Percentiles rank a stretch among this genome's conserved stretches.
phyloP scores from a whole-genome alignment of 805 yeast species.

The Ogataea paradorogensis region DNA sequence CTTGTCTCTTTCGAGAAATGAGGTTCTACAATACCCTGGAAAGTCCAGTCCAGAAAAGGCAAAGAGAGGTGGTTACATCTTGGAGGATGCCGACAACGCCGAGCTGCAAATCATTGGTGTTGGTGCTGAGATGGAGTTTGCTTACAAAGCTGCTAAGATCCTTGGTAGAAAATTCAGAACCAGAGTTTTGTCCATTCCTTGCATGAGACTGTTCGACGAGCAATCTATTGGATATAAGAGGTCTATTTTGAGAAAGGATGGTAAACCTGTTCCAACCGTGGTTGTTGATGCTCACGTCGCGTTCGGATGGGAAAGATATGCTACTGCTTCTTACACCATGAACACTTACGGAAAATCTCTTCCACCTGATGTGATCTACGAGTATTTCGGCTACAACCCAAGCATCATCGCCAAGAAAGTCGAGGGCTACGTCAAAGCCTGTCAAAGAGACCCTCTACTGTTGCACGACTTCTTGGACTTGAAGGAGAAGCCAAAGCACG shows the following conservation, averaged over 20 bases:
- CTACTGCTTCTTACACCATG: conserved; percentile 95
- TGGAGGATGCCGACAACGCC: conserved; percentile 57
- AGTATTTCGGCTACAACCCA: conserved; percentile 84
- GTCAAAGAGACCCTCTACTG: conserved; percentile 24
- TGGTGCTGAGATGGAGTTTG: conserved; percentile 89
- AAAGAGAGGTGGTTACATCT: conserved; percentile 88
- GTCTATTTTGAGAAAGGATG: conserved; percentile 83
- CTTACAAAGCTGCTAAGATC: conserved; percentile 77
- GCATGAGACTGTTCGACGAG: conserved; percentile 80
- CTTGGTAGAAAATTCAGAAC: conserved; percentile 61
- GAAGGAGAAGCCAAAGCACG: conserved; percentile 28
- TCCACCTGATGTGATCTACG: conserved; percentile 78
- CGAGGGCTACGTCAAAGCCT: conserved; percentile 25
- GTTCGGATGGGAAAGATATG: conserved; percentile 89
- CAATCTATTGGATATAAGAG: conserved; percentile 80
- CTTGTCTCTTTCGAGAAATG: conserved; percentile 79
- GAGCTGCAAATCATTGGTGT: conserved; percentile 74
- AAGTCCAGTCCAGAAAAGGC: conserved; percentile 85
- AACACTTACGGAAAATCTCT: conserved; percentile 97
- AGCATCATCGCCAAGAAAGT: conserved; percentile 71
- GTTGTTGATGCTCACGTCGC: conserved; percentile 93
- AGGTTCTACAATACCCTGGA: conserved; percentile 90
- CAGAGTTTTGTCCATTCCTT: conserved; percentile 88
- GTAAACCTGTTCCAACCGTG: conserved; percentile 69
- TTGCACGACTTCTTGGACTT: conserved; percentile 34